These are phyloP conservation scores for Coemansia sp. DNA, from an alignment of 192 early-diverging fungal species.

Conservation along the genomic window DNA sequence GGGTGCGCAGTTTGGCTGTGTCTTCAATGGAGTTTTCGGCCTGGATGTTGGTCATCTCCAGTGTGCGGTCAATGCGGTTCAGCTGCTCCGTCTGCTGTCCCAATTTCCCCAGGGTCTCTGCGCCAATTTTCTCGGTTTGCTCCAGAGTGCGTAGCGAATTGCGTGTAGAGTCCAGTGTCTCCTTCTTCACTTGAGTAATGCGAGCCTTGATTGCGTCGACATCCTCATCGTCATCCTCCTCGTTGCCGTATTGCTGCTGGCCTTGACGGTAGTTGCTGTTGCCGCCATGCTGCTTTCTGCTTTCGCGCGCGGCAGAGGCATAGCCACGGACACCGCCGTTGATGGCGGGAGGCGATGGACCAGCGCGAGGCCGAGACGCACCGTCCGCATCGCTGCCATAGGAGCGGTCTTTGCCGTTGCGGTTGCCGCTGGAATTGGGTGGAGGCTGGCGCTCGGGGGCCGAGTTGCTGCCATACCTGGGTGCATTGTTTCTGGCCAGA, in stretches of 20 bases:
- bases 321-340: slow-evolving; percentile 31
- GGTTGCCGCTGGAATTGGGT: background rate
- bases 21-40: slow-evolving; percentile 40
- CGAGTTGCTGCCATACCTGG: slow-evolving; percentile 6
- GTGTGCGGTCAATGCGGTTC: slow-evolving; percentile 58
- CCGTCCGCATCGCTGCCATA: background rate
- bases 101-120: slow-evolving; percentile 62
- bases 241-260: slow-evolving; percentile 14
- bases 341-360: background rate
- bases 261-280: slow-evolving; percentile 14
- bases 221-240: slow-evolving; percentile 63
- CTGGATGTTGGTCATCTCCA: slow-evolving; percentile 56
- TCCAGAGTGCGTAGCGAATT: slow-evolving; percentile 62
- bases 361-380: slow-evolving; percentile 6
- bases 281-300: slow-evolving; percentile 10
- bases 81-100: slow-evolving; percentile 61
- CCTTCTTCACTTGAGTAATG: slow-evolving; percentile 61
- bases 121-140: slow-evolving; percentile 60
- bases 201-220: slow-evolving; percentile 61
- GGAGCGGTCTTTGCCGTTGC: background rate
- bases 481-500: background rate
- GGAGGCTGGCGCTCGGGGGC: background rate
- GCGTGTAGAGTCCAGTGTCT: slow-evolving; percentile 66
- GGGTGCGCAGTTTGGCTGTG: slow-evolving; percentile 42
- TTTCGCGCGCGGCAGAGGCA: slow-evolving; percentile 27